Percentiles rank a stretch among this genome's conserved stretches.
Conservation (phyloP, 805 yeast genomes). For the Metschnikowia borealis region DNA sequence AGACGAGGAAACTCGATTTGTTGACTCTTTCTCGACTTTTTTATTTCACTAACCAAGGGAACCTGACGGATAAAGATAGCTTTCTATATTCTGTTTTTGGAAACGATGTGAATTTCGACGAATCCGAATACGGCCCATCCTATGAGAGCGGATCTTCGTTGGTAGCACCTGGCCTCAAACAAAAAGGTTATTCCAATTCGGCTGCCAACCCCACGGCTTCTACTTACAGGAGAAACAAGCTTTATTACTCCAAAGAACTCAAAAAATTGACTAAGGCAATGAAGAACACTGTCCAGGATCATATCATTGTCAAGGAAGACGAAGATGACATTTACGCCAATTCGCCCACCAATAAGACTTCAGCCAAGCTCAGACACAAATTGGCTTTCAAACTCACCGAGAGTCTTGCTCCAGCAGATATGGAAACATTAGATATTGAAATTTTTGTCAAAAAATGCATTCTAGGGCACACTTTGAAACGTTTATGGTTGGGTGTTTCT, state of each 20-base stretch:
- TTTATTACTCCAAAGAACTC: slow-evolving; percentile 38
- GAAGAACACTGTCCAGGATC: slow-evolving; percentile 69
- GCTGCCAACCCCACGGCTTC: slow-evolving; percentile 12
- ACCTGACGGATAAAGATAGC: slow-evolving; percentile 22
- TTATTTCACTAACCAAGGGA: slow-evolving; percentile 31
- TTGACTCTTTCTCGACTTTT: slow-evolving; percentile 44
- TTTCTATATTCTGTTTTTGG: slow-evolving; percentile 12
- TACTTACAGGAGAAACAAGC: slow-evolving; percentile 24
- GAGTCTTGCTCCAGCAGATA: slow-evolving; percentile 32
- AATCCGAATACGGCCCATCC: slow-evolving; percentile 4
- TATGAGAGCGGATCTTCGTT: background rate
- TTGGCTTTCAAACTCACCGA: slow-evolving; percentile 35
- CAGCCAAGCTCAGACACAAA: slow-evolving; percentile 28
- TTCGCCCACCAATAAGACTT: slow-evolving; percentile 13
- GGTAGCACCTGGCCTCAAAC: background rate
- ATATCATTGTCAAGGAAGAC: slow-evolving; percentile 23
- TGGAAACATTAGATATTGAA: slow-evolving; percentile 40
- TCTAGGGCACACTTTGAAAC: slow-evolving; percentile 30
- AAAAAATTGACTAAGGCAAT: slow-evolving; percentile 61
- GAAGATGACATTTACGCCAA: slow-evolving; percentile 14
- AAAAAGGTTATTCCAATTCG: background rate
- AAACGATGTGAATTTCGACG: slow-evolving; percentile 9
- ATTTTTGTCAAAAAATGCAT: slow-evolving; percentile 27
- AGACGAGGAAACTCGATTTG: slow-evolving; percentile 52
- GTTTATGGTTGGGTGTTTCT: slow-evolving; percentile 30